Percentiles rank a stretch among this genome's conserved stretches.
phyloP scores from a whole-genome alignment of 164 flowering plant species.

The Chimonanthus salicifolius region DNA sequence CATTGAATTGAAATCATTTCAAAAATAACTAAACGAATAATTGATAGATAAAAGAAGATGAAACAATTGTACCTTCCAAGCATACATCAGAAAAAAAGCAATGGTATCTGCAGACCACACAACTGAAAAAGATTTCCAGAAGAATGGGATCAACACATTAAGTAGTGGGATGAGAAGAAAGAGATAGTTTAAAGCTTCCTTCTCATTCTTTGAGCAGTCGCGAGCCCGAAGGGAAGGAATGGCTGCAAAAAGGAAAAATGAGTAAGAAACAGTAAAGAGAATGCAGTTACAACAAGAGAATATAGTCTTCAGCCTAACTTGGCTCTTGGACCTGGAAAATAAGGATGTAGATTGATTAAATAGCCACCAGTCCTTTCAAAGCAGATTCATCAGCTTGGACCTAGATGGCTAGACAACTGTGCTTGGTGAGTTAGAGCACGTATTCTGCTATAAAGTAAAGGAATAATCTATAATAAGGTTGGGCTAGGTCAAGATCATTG shows the following conservation, averaged over 20 bases:
- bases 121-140: conserved; percentile 80
- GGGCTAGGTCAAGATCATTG: too few relatives aligned
- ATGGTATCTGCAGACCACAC: conserved; percentile 92
- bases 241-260: conserved; percentile 37
- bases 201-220: conserved; percentile 94
- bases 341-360: background rate
- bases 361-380: too few relatives aligned
- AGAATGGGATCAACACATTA: conserved; percentile 84
- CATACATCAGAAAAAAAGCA: conserved; percentile 89
- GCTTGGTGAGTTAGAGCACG: too few relatives aligned
- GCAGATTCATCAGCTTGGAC: too few relatives aligned
- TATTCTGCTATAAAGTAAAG: too few relatives aligned
- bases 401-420: too few relatives aligned
- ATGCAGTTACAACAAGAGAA: background rate
- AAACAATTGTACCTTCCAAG: conserved; percentile 77
- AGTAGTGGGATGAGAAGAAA: conserved; percentile 79
- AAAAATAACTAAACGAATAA: background rate
- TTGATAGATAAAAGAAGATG: background rate
- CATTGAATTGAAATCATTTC: background rate
- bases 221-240: conserved; percentile 97
- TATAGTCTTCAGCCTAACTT: background rate
- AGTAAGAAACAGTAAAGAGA: background rate
- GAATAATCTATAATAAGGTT: too few relatives aligned
- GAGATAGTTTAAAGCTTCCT: conserved; percentile 95
- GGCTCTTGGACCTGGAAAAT: background rate